Evolutionary conservation across 345 rosid species (phyloP).

Genomic region (Euphorbia peplus): DNA sequence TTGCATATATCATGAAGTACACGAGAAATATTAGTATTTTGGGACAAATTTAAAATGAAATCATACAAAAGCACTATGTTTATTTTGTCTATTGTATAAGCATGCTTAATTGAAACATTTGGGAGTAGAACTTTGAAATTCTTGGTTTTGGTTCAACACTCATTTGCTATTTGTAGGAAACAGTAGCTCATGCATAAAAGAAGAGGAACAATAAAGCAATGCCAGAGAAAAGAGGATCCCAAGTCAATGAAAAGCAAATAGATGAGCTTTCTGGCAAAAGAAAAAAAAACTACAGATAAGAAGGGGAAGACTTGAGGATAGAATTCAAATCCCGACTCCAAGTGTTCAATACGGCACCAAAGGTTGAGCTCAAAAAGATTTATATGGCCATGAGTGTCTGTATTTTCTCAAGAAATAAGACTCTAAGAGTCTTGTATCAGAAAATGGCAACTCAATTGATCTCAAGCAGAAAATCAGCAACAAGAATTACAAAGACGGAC

Average conservation of each 20-base stretch:
- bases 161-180: neutral
- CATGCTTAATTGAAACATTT: neutral
- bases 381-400: too few species aligned
- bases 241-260: neutral
- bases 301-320: too few species aligned
- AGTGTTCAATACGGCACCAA: neutral
- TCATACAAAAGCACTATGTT: neutral
- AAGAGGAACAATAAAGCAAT: too few species aligned
- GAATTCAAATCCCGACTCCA: neutral
- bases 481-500: neutral
- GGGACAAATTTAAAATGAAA: neutral
- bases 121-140: neutral
- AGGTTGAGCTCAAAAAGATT: neutral
- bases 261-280: neutral
- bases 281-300: neutral
- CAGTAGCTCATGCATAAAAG: neutral
- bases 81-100: neutral
- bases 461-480: too few species aligned
- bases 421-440: neutral
- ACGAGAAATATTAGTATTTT: neutral
- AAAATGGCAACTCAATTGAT: neutral
- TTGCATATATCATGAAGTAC: constrained; percentile 26
- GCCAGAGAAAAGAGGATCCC: too few species aligned
- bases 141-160: neutral
- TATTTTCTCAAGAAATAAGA: too few species aligned